These are phyloP conservation scores for Ophiostoma sp. DNA, from an alignment of 2,329 filamentous ascomycete species.

Conservation along the genomic window DNA sequence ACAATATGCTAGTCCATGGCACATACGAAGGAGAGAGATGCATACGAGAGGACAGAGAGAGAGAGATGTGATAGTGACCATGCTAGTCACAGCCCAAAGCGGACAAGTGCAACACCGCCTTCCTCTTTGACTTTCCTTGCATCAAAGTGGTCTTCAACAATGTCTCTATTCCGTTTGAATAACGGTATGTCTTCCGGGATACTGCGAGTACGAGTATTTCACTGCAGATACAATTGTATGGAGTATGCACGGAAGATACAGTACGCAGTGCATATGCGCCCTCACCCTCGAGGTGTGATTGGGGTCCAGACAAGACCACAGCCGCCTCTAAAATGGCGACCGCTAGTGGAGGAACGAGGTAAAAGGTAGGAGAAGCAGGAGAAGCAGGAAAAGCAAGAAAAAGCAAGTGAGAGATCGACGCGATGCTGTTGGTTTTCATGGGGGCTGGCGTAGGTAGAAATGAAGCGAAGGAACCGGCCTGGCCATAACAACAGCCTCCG, in stretches of 20 bases:
- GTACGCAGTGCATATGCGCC: neutral
- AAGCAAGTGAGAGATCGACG: neutral
- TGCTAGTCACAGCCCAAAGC: neutral
- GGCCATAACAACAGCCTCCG: neutral
- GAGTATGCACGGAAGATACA: neutral
- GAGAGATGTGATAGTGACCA: constrained; percentile 5
- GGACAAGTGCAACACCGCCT: neutral
- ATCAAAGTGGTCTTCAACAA: too few relatives aligned
- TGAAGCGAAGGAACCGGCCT: neutral
- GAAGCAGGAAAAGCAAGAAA: neutral
- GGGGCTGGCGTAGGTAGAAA: neutral
- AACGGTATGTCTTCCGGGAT: too few relatives aligned
- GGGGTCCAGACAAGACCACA: constrained; percentile 2
- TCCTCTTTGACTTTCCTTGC: neutral
- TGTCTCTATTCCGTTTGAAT: too few relatives aligned
- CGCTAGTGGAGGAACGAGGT: neutral
- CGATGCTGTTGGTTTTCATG: neutral
- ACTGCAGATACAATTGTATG: neutral
- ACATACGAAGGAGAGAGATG: too few relatives aligned
- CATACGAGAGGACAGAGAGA: neutral
- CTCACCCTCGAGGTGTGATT: neutral
- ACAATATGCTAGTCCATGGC: too few relatives aligned
- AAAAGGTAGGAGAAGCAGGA: neutral
- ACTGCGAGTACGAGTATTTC: neutral
- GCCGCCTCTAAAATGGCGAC: neutral